Conservation (phyloP, 163 green algal genomes). For the Prototheca cutis region DNA sequence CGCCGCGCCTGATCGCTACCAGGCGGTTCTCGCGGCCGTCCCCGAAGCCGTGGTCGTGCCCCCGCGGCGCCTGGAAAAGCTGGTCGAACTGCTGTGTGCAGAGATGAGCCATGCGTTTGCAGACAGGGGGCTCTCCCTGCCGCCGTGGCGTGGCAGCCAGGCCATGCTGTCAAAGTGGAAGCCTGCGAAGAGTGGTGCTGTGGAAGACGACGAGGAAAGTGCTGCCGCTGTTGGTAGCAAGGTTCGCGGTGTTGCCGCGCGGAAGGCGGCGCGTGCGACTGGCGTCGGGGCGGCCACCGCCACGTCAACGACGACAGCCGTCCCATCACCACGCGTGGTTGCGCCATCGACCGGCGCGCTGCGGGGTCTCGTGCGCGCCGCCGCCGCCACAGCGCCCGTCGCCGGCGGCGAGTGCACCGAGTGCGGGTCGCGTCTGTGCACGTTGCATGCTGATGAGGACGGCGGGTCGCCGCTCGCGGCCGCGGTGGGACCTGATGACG, state of each 20-base stretch:
- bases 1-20: slow-evolving; percentile 31
- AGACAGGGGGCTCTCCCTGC: slow-evolving; percentile 27
- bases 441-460: not conserved
- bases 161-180: slow-evolving; percentile 52
- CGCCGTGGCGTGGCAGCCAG: slow-evolving; percentile 39
- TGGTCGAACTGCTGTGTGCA: slow-evolving; percentile 36
- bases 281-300: not conserved
- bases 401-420: not conserved
- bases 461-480: no score
- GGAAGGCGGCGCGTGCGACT: no score
- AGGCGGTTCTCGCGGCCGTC: slow-evolving; percentile 24
- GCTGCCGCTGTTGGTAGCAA: no score
- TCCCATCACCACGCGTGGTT: not conserved
- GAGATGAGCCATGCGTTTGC: slow-evolving; percentile 41
- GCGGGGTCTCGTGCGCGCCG: not conserved
- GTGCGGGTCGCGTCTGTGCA: not conserved
- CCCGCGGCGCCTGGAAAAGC: slow-evolving; percentile 11
- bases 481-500: no score
- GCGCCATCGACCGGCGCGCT: not conserved
- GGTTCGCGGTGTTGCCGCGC: not conserved
- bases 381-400: not conserved
- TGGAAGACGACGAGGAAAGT: no score
- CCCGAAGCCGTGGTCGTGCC: slow-evolving; percentile 18
- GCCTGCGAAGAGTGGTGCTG: slow-evolving; percentile 34
- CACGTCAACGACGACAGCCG: not conserved